Evolutionary conservation across 2,329 filamentous ascomycete species (phyloP).

Genomic region (Verticillium zaregamsianum): DNA sequence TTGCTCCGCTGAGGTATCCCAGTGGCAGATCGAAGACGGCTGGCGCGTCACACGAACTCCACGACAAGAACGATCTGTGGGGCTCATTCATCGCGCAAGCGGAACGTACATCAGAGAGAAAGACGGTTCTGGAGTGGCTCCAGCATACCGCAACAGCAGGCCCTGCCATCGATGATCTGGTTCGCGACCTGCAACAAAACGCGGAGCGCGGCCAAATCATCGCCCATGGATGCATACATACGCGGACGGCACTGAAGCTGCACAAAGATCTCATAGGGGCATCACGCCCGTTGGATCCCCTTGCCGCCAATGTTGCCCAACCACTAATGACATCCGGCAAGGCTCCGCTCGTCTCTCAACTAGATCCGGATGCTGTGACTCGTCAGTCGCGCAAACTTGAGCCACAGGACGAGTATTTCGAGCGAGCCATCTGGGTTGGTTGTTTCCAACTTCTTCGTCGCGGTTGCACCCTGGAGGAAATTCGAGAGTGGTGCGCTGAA

Average conservation of each 20-base stretch:
- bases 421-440: conserved; percentile 87
- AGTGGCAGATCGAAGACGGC: conserved; percentile 6
- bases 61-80: conserved; percentile 61
- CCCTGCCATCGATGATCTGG: conserved; percentile 70
- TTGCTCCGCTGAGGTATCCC: conserved; percentile 67
- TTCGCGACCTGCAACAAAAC: conserved; percentile 69
- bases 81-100: neutral
- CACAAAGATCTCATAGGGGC: conserved; percentile 66
- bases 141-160: conserved; percentile 70
- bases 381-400: conserved; percentile 75
- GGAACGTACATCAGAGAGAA: conserved; percentile 63
- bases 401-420: conserved; percentile 80
- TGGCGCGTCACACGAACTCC: conserved; percentile 5
- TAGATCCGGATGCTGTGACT: conserved; percentile 87
- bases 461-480: conserved; percentile 68
- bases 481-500: conserved; percentile 82
- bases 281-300: conserved; percentile 48
- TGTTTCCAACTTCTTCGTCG: conserved; percentile 89
- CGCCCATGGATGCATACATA: conserved; percentile 88
- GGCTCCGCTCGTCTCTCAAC: conserved; percentile 71
- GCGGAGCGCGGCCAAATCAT: conserved; percentile 78
- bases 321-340: conserved; percentile 55
- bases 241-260: conserved; percentile 82
- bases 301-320: conserved; percentile 50
- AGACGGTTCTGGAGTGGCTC: conserved; percentile 80